phyloP scores from a whole-genome alignment of 805 yeast species.

The Yarrowia sp. region DNA sequence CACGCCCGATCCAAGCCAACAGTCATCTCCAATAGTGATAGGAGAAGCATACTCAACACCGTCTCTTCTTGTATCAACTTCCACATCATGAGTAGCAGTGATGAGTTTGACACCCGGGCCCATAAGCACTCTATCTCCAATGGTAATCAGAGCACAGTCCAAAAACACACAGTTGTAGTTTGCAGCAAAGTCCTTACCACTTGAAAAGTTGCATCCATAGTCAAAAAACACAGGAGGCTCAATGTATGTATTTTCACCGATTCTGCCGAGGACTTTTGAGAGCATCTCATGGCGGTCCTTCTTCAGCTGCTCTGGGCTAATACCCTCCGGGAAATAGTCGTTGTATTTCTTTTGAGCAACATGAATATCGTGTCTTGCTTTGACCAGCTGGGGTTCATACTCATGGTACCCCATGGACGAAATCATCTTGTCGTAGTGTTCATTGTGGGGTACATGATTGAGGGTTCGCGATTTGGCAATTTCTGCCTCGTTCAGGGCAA shows the following conservation, averaged over 20 bases:
- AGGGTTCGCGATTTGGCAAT: background rate
- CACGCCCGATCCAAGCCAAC: conserved; percentile 64
- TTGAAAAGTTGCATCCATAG: conserved; percentile 59
- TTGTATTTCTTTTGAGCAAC: conserved; percentile 36
- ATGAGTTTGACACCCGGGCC: conserved; percentile 63
- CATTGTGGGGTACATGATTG: conserved; percentile 26
- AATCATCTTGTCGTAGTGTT: conserved; percentile 57
- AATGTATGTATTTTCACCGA: conserved; percentile 44
- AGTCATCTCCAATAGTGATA: conserved; percentile 59
- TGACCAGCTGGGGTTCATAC: conserved; percentile 35
- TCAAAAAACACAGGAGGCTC: conserved; percentile 64
- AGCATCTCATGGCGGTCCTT: conserved; percentile 44
- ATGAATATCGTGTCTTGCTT: conserved; percentile 36
- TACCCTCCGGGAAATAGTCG: conserved; percentile 33
- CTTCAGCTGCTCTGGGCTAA: conserved; percentile 35
- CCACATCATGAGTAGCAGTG: conserved; percentile 66
- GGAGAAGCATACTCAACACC: conserved; percentile 57
- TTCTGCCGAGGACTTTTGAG: conserved; percentile 48
- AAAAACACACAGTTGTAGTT: conserved; percentile 54
- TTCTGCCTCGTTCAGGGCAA: conserved; percentile 2
- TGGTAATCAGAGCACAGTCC: conserved; percentile 58
- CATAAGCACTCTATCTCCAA: conserved; percentile 58
- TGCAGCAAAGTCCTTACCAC: conserved; percentile 59
- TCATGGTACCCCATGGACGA: conserved; percentile 49
- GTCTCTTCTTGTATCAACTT: conserved; percentile 44